A percentile compares a stretch with the other conserved stretches of the same genome.
phyloP scores from a whole-genome alignment of 352 stramenopile genomes.

The Globisporangium paroecandrum region DNA sequence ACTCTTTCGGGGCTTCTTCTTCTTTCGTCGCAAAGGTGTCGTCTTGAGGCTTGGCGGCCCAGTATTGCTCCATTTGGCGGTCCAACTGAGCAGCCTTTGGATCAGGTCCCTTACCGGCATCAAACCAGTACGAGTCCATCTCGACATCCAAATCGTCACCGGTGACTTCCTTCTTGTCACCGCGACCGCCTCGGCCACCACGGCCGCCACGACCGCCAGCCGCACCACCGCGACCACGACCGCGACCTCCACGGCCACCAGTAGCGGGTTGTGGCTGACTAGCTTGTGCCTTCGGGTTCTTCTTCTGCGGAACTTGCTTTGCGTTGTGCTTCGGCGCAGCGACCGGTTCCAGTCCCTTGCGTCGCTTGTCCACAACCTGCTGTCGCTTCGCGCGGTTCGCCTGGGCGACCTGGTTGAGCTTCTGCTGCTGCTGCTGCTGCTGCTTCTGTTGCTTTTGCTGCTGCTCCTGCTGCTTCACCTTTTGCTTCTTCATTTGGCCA shows the following conservation, averaged over 20 bases:
- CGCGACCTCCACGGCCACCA: constrained; percentile 23
- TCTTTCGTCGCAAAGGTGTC: constrained; percentile 12
- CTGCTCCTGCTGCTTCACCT: constrained; percentile 18
- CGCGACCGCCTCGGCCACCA: constrained; percentile 24
- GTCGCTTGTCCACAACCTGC: constrained; percentile 65
- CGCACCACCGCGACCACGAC: constrained; percentile 15
- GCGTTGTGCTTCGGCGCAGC: constrained; percentile 24
- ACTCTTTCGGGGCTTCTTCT: constrained; percentile 2
- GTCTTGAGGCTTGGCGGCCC: constrained; percentile 71
- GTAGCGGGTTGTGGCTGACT: background rate
- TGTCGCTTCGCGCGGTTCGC: constrained; percentile 73
- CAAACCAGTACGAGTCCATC: constrained; percentile 88
- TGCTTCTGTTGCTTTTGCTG: constrained; percentile 40
- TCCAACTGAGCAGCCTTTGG: constrained; percentile 77
- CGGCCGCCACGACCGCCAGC: constrained; percentile 27
- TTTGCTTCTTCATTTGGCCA: constrained; percentile 17
- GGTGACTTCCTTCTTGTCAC: constrained; percentile 48
- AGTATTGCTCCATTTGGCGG: constrained; percentile 89
- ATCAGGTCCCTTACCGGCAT: constrained; percentile 86
- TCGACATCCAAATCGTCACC: constrained; percentile 83
- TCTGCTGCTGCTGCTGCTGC: constrained; percentile 61
- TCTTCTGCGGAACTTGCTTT: constrained; percentile 33
- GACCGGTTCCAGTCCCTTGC: constrained; percentile 50
- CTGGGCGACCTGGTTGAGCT: constrained; percentile 58
- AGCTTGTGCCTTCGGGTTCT: constrained; percentile 16